phyloP scores from a whole-genome alignment of 805 yeast genomes.

The Saccharomycopsis fermentans region DNA sequence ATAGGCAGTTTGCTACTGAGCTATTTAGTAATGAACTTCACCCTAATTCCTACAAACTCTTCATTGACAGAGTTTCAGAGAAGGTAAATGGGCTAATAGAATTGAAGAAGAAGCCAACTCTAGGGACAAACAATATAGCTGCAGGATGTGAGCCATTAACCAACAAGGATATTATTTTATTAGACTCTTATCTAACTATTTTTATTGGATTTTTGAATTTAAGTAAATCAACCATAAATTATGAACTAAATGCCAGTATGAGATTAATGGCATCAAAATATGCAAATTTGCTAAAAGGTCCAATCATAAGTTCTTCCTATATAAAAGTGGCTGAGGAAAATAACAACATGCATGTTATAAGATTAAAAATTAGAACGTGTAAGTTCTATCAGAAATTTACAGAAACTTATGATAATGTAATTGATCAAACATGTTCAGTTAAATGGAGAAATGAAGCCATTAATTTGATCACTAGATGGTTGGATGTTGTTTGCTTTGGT shows the following conservation, averaged over 20 bases:
- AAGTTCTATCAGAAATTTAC: conserved; percentile 12
- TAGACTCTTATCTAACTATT: conserved; percentile 13
- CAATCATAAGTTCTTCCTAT: not conserved
- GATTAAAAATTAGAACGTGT: conserved; percentile 12
- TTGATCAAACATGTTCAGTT: conserved; percentile 5
- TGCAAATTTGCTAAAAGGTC: conserved; percentile 4
- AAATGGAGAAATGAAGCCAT: conserved; percentile 12
- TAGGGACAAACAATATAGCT: not conserved
- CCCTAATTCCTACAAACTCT: conserved; percentile 26
- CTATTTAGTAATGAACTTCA: conserved; percentile 57
- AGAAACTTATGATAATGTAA: conserved; percentile 4
- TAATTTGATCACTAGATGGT: conserved; percentile 3
- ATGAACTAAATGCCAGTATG: conserved; percentile 4
- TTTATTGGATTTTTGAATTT: conserved; percentile 13
- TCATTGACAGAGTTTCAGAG: conserved; percentile 6
- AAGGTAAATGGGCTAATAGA: conserved; percentile 33
- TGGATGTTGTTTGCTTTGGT: conserved; percentile 14
- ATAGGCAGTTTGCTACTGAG: conserved; percentile 62
- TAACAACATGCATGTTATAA: not conserved
- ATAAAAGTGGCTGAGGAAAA: not conserved
- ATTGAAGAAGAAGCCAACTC: not conserved
- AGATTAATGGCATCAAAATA: conserved; percentile 7
- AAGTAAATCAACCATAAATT: conserved; percentile 9
- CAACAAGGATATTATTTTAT: conserved; percentile 1
- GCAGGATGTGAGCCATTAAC: not conserved